Percentiles rank a stretch among this genome's conserved stretches.
These are phyloP conservation scores for Nadsonia starkeyi-henricii DNA, from an alignment of 1,139 yeast species.

Conservation along the genomic window DNA sequence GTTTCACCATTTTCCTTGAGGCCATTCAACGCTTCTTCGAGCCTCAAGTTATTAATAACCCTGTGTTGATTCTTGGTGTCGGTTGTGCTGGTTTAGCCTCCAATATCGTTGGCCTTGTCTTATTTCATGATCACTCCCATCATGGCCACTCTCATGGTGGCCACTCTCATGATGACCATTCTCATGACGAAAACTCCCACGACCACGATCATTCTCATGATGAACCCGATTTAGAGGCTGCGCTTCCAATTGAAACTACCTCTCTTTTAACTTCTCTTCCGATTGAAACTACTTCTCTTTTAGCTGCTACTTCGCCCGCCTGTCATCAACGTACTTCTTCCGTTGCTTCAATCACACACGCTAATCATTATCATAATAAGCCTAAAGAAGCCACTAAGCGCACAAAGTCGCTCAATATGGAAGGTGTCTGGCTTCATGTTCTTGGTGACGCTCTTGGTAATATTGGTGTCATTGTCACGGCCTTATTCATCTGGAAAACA, in stretches of 20 bases:
- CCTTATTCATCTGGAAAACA: constrained; percentile 87
- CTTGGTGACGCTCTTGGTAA: constrained; percentile 94
- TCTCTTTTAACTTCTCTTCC: constrained; percentile 4
- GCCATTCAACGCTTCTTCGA: constrained; percentile 80
- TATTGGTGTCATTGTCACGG: constrained; percentile 82
- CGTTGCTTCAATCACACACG: constrained; percentile 15
- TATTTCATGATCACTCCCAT: constrained; percentile 84
- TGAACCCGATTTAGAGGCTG: constrained; percentile 3
- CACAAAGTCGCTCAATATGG: constrained; percentile 75
- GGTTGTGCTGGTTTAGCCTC: constrained; percentile 75
- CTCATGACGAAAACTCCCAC: constrained; percentile 11
- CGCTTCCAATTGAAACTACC: constrained; percentile 4
- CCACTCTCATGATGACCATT: constrained; percentile 23
- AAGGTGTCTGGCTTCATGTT: constrained; percentile 90
- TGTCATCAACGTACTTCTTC: constrained; percentile 7
- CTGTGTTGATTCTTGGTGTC: constrained; percentile 64
- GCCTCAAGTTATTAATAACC: constrained; percentile 68
- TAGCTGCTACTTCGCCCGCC: constrained; percentile 5
- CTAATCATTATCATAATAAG: constrained; percentile 27
- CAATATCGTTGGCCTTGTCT: constrained; percentile 65
- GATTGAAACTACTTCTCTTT: constrained; percentile 5
- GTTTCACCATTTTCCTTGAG: constrained; percentile 84
- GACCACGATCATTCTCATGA: constrained; percentile 14
- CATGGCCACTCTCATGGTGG: constrained; percentile 42
- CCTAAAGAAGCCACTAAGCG: constrained; percentile 19